A percentile compares a stretch with the other conserved stretches of the same genome.
phyloP scores from a whole-genome alignment of 768 basidiomycete genomes.

The Suillus clintonianus region DNA sequence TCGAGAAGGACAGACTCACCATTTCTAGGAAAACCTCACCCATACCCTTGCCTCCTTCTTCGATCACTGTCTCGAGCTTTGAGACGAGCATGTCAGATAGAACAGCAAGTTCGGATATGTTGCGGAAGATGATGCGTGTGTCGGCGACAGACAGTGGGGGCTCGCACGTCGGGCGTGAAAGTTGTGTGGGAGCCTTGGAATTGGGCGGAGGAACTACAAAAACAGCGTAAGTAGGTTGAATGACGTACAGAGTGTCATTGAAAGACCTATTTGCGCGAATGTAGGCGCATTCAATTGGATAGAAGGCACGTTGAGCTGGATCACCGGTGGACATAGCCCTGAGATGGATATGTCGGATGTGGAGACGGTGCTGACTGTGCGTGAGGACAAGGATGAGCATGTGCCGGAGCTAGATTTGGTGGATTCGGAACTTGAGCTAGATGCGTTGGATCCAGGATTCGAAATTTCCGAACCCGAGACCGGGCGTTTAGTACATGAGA shows the following conservation, averaged over 20 bases:
- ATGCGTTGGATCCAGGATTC: constrained; percentile 9
- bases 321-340: not conserved
- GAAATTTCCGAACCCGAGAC: constrained; percentile 21
- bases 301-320: not conserved
- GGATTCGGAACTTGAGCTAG: constrained; percentile 6
- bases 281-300: not conserved
- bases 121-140: constrained; percentile 71
- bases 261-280: constrained; percentile 27
- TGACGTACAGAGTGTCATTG: constrained; percentile 42
- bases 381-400: constrained; percentile 39
- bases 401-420: constrained; percentile 37
- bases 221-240: constrained; percentile 26
- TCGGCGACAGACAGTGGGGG: constrained; percentile 75
- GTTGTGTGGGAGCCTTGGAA: constrained; percentile 10
- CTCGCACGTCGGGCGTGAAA: not conserved
- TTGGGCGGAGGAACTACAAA: constrained; percentile 25
- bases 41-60: constrained; percentile 67
- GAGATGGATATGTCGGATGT: constrained; percentile 43
- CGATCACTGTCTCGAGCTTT: constrained; percentile 65
- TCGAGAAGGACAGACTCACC: constrained; percentile 43
- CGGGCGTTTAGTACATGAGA: constrained; percentile 23
- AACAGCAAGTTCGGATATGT: constrained; percentile 71
- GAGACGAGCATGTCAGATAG: constrained; percentile 71
- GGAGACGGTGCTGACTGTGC: constrained; percentile 52
- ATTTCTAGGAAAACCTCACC: constrained; percentile 70